Conservation (phyloP, 495 filamentous ascomycete genomes). For the Trichoderma asperelloides region DNA sequence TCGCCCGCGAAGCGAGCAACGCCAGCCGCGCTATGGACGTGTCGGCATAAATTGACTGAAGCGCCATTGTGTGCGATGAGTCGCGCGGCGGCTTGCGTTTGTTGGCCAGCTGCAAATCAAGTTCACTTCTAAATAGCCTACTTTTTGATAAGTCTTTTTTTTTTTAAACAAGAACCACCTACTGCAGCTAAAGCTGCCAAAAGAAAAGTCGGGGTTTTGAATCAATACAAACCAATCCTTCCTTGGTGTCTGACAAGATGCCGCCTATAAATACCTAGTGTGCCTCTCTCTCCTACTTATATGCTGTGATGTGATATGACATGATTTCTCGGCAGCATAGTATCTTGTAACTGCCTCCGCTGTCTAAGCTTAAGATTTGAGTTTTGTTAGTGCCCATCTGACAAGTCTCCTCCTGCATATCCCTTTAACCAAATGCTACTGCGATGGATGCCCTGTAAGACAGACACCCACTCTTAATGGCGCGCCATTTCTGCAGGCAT, state of each 20-base stretch:
- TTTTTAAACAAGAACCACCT: neutral
- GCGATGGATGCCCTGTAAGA: too few species aligned
- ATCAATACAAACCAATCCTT: neutral
- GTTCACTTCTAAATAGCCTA: neutral
- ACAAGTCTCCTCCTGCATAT: too few species aligned
- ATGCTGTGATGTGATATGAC: neutral
- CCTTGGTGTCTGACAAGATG: neutral
- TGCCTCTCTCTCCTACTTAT: neutral
- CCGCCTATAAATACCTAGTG: neutral
- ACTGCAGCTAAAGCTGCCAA: neutral
- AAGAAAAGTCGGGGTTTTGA: neutral
- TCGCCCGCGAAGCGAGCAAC: slow-evolving; percentile 24
- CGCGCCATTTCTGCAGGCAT: neutral
- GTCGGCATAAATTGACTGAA: slow-evolving; percentile 9
- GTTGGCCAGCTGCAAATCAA: neutral
- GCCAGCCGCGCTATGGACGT: slow-evolving; percentile 10
- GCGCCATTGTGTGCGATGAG: neutral
- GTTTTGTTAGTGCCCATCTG: too few species aligned
- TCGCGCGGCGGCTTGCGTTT: neutral
- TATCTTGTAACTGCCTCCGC: too few species aligned
- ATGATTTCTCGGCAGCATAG: too few species aligned
- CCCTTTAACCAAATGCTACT: too few species aligned
- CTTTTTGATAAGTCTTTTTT: neutral
- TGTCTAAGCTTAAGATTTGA: too few species aligned
- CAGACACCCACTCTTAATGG: too few species aligned